Conservation (phyloP, 768 basidiomycete genomes). For the Coprinellus aureogranulatus region DNA sequence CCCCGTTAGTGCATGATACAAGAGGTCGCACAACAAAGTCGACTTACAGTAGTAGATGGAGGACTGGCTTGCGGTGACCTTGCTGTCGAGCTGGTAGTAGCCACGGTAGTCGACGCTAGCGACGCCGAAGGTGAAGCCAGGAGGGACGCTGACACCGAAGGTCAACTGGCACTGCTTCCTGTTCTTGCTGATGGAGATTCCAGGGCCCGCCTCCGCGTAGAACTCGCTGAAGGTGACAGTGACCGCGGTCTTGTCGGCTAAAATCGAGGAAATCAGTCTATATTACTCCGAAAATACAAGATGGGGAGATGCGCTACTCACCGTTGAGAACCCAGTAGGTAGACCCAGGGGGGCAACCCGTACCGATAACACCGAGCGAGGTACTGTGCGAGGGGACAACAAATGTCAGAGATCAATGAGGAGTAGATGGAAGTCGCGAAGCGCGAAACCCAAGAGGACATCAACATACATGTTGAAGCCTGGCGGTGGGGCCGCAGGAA, state of each 20-base stretch:
- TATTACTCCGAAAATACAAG: neutral
- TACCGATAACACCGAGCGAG: slow-evolving; percentile 17
- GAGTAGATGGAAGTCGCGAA: too few relatives aligned
- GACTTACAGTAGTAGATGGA: slow-evolving; percentile 24
- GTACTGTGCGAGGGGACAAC: slow-evolving; percentile 1
- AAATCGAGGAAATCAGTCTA: too few relatives aligned
- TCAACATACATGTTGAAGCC: slow-evolving; percentile 11
- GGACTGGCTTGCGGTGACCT: slow-evolving; percentile 21
- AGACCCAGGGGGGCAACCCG: slow-evolving; percentile 20
- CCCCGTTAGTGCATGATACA: neutral
- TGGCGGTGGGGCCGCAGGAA: slow-evolving; percentile 5
- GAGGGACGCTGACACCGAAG: slow-evolving; percentile 13
- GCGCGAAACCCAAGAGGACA: neutral
- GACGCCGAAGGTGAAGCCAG: slow-evolving; percentile 19
- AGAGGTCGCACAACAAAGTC: neutral
- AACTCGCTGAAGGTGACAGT: slow-evolving; percentile 6
- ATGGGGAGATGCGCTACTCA: neutral
- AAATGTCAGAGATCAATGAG: neutral
- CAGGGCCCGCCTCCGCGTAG: neutral
- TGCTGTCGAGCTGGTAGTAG: slow-evolving; percentile 24
- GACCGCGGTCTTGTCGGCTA: slow-evolving; percentile 1
- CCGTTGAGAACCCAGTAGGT: slow-evolving; percentile 13
- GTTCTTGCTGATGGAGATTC: slow-evolving; percentile 2
- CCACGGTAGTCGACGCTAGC: slow-evolving; percentile 21
- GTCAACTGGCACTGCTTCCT: slow-evolving; percentile 17